Conservation (phyloP, 306 rosid species). For the Cucumis melo region DNA sequence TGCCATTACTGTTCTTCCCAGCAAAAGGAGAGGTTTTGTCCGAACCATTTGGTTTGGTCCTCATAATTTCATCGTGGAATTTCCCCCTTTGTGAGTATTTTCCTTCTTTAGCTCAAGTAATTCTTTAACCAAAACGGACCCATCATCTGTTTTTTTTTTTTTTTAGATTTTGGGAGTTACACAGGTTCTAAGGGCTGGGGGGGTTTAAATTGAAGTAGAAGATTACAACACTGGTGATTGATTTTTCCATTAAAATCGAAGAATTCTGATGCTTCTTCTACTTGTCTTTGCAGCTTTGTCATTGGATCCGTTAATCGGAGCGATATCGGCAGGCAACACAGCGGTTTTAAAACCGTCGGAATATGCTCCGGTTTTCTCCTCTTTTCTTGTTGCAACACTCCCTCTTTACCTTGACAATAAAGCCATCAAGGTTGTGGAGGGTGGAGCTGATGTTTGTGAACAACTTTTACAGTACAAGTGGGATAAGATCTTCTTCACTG, state of each 20-base stretch:
- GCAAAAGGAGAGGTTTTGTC: constrained; percentile 52
- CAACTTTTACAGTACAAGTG: constrained; percentile 47
- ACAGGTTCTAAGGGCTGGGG: no score
- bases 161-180: no score
- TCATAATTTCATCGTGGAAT: constrained; percentile 78
- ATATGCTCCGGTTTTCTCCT: constrained; percentile 55
- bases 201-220: no score
- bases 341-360: constrained; percentile 70
- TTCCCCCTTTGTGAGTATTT: constrained; percentile 68
- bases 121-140: neutral
- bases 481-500: constrained; percentile 94
- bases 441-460: constrained; percentile 39
- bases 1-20: constrained; percentile 61
- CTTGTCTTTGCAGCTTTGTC: constrained; percentile 37
- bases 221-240: no score
- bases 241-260: neutral
- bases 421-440: constrained; percentile 63
- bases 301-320: constrained; percentile 86
- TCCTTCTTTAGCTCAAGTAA: neutral
- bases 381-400: constrained; percentile 45
- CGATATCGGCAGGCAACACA: constrained; percentile 77
- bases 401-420: constrained; percentile 60
- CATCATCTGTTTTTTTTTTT: neutral
- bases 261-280: neutral
- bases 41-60: constrained; percentile 81